phyloP scores from a whole-genome alignment of 2,329 filamentous ascomycete species.

The Chaetomiaceae sp. region DNA sequence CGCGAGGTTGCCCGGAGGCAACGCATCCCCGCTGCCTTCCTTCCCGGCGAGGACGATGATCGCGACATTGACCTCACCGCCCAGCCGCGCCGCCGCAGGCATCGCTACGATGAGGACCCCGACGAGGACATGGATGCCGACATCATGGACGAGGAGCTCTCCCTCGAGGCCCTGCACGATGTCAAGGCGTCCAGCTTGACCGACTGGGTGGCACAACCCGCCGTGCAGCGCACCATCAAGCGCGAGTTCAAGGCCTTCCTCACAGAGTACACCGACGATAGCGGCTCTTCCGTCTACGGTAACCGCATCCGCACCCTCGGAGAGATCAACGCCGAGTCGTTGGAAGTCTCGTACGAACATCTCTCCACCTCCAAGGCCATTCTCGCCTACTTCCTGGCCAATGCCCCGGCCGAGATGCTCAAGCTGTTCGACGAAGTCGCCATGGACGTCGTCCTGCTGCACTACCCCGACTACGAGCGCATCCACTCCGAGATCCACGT shows the following conservation, averaged over 20 bases:
- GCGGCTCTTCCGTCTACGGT: slow-evolving; percentile 88
- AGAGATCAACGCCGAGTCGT: slow-evolving; percentile 91
- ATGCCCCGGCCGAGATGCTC: slow-evolving; percentile 89
- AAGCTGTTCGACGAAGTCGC: slow-evolving; percentile 96
- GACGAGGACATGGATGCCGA: slow-evolving; percentile 90
- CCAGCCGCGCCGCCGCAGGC: slow-evolving; percentile 78
- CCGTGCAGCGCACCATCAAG: slow-evolving; percentile 88
- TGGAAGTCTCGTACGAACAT: slow-evolving; percentile 95
- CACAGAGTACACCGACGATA: slow-evolving; percentile 89
- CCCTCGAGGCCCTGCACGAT: slow-evolving; percentile 84
- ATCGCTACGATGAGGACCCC: slow-evolving; percentile 89
- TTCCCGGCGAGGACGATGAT: slow-evolving; percentile 80
- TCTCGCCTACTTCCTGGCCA: slow-evolving; percentile 91
- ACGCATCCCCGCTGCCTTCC: slow-evolving; percentile 66
- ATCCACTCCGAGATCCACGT: slow-evolving; percentile 98
- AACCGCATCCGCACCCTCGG: slow-evolving; percentile 92
- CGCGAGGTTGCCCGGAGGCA: slow-evolving; percentile 63
- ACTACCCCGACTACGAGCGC: slow-evolving; percentile 95
- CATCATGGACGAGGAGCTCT: slow-evolving; percentile 93
- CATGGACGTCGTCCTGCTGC: slow-evolving; percentile 90
- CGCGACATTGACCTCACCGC: slow-evolving; percentile 78
- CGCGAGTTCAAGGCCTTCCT: slow-evolving; percentile 97
- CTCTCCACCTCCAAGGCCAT: slow-evolving; percentile 87
- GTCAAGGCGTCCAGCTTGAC: slow-evolving; percentile 90
- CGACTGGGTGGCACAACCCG: slow-evolving; percentile 88